Percentiles rank a stretch among this genome's conserved stretches.
Evolutionary conservation across 1,139 yeast species (phyloP).

Genomic region (Nadsonia commutata): DNA sequence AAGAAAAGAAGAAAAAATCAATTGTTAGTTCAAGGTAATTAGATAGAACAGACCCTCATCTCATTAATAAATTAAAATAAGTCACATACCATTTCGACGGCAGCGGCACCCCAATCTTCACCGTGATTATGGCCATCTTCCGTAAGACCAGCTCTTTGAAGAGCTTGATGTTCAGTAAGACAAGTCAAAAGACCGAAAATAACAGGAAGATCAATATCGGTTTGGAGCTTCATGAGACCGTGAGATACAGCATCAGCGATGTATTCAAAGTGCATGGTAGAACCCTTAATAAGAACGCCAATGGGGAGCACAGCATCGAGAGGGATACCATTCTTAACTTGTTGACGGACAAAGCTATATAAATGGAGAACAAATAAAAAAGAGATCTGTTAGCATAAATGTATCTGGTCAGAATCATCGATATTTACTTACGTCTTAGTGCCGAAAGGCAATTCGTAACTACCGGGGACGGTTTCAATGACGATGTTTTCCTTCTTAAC

Average conservation of each 20-base stretch:
- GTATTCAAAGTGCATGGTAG: conserved; percentile 96
- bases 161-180: conserved; percentile 86
- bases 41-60: too few relatives aligned
- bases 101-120: conserved; percentile 97
- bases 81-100: conserved; percentile 68
- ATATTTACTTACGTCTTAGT: conserved; percentile 26
- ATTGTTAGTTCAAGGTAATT: neutral
- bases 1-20: neutral
- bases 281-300: conserved; percentile 89
- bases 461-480: conserved; percentile 83
- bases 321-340: conserved; percentile 31
- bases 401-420: too few relatives aligned
- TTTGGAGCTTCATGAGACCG: conserved; percentile 73
- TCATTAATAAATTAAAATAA: too few relatives aligned
- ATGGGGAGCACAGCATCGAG: conserved; percentile 85
- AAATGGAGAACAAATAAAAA: neutral
- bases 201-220: conserved; percentile 57
- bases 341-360: conserved; percentile 31
- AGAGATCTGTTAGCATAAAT: too few relatives aligned
- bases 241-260: conserved; percentile 83
- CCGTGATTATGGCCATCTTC: conserved; percentile 83
- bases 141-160: conserved; percentile 81
- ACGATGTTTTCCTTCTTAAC: conserved; percentile 65
- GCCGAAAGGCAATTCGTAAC: conserved; percentile 84
- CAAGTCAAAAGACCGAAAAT: conserved; percentile 91